A percentile compares a stretch with the other conserved stretches of the same genome.
phyloP scores from a whole-genome alignment of 352 stramenopile species.

The Phytopythium aichiense region DNA sequence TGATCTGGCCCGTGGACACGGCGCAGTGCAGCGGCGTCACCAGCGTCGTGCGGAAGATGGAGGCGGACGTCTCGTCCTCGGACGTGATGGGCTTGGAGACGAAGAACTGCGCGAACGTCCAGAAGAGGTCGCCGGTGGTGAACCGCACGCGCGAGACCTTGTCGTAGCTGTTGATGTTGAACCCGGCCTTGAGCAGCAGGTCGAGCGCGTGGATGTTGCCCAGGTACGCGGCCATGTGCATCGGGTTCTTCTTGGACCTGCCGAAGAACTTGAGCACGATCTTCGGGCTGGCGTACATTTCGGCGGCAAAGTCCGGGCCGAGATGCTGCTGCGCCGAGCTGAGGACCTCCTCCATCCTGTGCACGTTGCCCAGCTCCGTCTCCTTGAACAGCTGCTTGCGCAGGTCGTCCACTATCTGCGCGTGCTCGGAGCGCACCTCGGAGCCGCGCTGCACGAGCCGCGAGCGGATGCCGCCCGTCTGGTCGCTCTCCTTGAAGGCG shows the following conservation, averaged over 20 bases:
- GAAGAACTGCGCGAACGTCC: slow-evolving; percentile 66
- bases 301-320: slow-evolving; percentile 50
- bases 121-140: slow-evolving; percentile 76
- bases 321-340: slow-evolving; percentile 40
- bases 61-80: slow-evolving; percentile 46
- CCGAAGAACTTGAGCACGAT: slow-evolving; percentile 56
- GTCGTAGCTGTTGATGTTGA: slow-evolving; percentile 62
- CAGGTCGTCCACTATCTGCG: slow-evolving; percentile 43
- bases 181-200: slow-evolving; percentile 43
- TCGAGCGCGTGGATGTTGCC: slow-evolving; percentile 61
- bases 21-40: slow-evolving; percentile 68
- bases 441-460: slow-evolving; percentile 26
- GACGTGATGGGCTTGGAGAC: slow-evolving; percentile 39
- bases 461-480: slow-evolving; percentile 73
- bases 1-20: slow-evolving; percentile 55
- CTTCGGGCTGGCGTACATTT: slow-evolving; percentile 55
- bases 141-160: slow-evolving; percentile 74
- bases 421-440: slow-evolving; percentile 41
- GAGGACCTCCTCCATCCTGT: slow-evolving; percentile 50
- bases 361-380: slow-evolving; percentile 56
- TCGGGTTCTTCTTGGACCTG: slow-evolving; percentile 75
- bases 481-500: slow-evolving; percentile 76
- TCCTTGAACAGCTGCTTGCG: slow-evolving; percentile 74
- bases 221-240: slow-evolving; percentile 70
- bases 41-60: slow-evolving; percentile 67